Base-by-base conservation (phyloP, 306 rosid species). In the Corylus heterophylla region DNA sequence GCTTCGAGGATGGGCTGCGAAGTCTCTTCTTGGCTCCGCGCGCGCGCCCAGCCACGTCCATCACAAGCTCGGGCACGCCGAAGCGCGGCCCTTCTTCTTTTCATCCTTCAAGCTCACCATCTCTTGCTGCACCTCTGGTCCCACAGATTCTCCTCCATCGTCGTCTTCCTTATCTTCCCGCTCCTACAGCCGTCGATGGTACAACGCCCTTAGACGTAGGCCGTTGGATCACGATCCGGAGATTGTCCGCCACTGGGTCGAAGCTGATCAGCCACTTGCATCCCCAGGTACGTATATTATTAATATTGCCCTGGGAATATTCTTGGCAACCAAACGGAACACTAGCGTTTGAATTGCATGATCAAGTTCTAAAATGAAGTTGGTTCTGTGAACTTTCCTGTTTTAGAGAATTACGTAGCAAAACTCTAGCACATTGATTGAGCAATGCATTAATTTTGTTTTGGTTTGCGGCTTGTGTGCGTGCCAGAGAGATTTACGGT, bases 171-270 rank as follows among this genome's bases (percentile, higher is more conserved):
- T 76, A 7, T 82, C 86, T 52, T 51, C 79, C 4, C 56, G 37
- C 59, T 87, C 87, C 52, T 71, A 76, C 63, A 18, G 72, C 61
- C 84, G 86, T 63, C 78, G 73, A 50, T 82, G 83, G 90, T 84
- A 76, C 82, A 77, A 84, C 52, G 83, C 94, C 1, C 76, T 85
- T 64, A 50, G 82, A 61, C 76, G 56, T n/a, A 50, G 66, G 12
- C 80, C 77, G 27, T 83, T 72, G 51, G 63, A 47, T 52, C 75
- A 49, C 1, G 73, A 78, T 54, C 87, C 71, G 31, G 82, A 78
- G 73, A 75, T 92, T 51, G 69, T 81, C 29, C 97, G 96, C 79
- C 92, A 72, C 17, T 94, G 96, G 97, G 55, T 94, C 74, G 83
- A 92, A 79, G 74, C 88, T n/a, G 85, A 83, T 71, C 85, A 81